Evolutionary conservation across 495 filamentous ascomycete species (phyloP).

Genomic region (Pseudotulostoma volvatum): DNA sequence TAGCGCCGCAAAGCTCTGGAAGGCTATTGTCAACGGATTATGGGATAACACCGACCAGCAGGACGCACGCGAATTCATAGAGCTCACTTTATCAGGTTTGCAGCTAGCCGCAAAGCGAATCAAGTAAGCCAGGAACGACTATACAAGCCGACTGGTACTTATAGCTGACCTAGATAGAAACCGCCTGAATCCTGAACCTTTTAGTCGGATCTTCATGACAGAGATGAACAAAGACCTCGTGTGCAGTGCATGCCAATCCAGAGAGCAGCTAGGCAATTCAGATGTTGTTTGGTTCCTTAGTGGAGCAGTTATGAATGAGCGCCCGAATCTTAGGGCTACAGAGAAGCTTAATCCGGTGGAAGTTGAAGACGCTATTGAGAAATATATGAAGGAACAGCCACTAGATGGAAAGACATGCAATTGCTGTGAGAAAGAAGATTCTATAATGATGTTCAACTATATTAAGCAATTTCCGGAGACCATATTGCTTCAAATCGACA

Average conservation of each 20-base stretch:
- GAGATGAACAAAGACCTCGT: too few species aligned
- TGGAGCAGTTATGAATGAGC: too few species aligned
- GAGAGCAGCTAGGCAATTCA: too few species aligned
- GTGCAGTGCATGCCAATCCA: background rate
- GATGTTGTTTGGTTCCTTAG: too few species aligned
- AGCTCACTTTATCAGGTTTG: constrained; percentile 6
- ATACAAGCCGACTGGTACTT: background rate
- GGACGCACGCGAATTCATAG: constrained; percentile 14
- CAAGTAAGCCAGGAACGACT: too few species aligned
- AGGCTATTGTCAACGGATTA: background rate
- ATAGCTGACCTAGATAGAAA: background rate
- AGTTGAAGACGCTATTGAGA: too few species aligned
- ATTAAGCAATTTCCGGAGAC: constrained; percentile 5
- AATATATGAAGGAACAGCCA: too few species aligned
- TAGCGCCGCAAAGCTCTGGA: constrained; percentile 1
- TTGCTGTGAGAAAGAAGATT: too few species aligned
- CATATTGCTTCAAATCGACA: constrained; percentile 8
- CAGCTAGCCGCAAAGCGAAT: too few species aligned
- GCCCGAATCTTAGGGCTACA: too few species aligned
- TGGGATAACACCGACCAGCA: constrained; percentile 5
- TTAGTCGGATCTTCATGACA: background rate
- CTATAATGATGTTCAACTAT: background rate
- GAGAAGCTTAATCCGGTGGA: too few species aligned
- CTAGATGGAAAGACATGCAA: too few species aligned
- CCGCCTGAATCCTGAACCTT: background rate